Base-by-base conservation (phyloP, 805 yeast genomes). In the Lachancea waltii region DNA sequence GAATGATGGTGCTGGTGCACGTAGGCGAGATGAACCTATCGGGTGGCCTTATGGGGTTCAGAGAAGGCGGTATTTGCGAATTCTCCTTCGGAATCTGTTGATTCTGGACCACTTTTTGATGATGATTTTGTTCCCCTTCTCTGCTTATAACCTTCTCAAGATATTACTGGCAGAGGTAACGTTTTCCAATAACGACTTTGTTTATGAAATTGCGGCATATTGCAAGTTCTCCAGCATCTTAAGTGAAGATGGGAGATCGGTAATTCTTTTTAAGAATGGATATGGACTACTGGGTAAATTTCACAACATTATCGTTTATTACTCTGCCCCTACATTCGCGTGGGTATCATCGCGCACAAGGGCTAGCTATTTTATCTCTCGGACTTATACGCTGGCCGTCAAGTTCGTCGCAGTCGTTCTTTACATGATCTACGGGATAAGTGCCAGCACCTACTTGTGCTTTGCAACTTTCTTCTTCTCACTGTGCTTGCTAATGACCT, bases 401-500 rank as follows among this genome's bases (percentile, higher is more conserved):
- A 59, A 59, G 28, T 13, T 38, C 3, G 22, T 36, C 7, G 50
- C 63, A 3, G 40, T 51, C 1, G 5, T 37, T 8, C 35, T 55
- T 1, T 58, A 56, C 34, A 32, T 54, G 13, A 14, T 36, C 0
- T 58, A 59, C 38, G 62, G 63, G 1, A 36, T 59, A 3, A 45
- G 52, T 2, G 57, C 62, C 1, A 56, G 64, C 3, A 19, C 49
- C 1, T 60, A 58, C 32, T 32, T 61, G 26, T 45, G 51, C 28
- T 44, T 55, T 36, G 56, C 59, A 2, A 47, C 54, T 4, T 50
- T 55, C 31, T 60, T 61, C 50, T 60, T 60, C 33, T 37, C 51
- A 7, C 39, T 59, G 13, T 60, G 64, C 30, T 28, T 59, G 9
- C 43, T 47, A 6, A 41, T 58, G 4, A 54, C 61, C 7, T 31